These are phyloP conservation scores for Porcisia deanei DNA, from an alignment of 208 protist species.

Conservation along the genomic window DNA sequence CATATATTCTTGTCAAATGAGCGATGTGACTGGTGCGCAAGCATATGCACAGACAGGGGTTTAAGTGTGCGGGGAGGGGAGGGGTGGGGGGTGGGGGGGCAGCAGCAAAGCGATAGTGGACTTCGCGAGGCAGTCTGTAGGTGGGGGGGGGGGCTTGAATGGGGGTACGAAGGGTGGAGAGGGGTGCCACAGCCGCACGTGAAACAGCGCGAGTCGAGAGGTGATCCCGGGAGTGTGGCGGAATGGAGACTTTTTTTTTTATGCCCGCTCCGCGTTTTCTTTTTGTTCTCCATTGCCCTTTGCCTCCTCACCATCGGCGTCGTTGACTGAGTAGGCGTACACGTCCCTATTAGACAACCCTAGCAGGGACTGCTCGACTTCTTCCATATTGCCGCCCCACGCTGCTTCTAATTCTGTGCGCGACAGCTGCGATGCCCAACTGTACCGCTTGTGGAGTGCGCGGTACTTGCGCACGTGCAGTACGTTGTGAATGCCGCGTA, in stretches of 20 bases:
- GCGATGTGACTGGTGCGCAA: neutral
- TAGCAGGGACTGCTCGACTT: conserved; percentile 34
- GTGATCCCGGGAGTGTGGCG: no score
- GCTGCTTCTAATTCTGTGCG: conserved; percentile 37
- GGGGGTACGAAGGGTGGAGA: neutral
- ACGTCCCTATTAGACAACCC: conserved; percentile 56
- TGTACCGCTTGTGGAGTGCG: conserved; percentile 68
- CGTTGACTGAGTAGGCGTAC: conserved; percentile 39
- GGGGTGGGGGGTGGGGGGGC: no score
- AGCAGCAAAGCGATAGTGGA: neutral
- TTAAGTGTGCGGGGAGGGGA: neutral
- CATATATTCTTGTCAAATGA: neutral
- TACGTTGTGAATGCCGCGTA: conserved; percentile 52
- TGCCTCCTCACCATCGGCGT: conserved; percentile 8
- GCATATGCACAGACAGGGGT: neutral
- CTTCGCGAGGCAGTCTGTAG: neutral
- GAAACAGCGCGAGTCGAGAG: neutral
- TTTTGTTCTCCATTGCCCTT: neutral
- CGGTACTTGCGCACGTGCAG: conserved; percentile 67
- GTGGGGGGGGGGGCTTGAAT: no score
- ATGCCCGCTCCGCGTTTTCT: neutral
- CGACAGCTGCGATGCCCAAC: conserved; percentile 53
- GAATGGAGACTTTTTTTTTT: neutral
- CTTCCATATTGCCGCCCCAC: conserved; percentile 22
- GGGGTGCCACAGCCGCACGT: neutral